Conservation (phyloP, 192 early-diverging fungal species). For the Entomortierella lignicola region DNA sequence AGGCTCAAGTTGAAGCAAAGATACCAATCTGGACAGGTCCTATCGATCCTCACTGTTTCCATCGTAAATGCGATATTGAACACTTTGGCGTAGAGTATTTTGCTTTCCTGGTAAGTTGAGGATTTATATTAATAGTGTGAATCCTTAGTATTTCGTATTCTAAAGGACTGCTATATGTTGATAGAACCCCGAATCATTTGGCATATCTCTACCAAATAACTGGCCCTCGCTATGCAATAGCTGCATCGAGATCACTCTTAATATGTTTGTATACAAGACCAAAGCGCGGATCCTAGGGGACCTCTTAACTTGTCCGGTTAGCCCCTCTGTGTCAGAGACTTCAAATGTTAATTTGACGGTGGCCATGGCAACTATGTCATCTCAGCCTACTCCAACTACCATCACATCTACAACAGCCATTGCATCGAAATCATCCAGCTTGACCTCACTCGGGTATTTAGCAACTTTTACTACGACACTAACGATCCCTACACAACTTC, state of each 20-base stretch:
- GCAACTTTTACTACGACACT: too few species aligned
- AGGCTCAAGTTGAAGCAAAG: not conserved
- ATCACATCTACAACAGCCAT: too few species aligned
- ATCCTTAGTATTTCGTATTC: conserved; percentile 16
- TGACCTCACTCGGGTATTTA: too few species aligned
- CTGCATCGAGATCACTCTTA: conserved; percentile 41
- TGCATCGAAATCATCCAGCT: too few species aligned
- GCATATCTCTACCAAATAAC: conserved; percentile 11
- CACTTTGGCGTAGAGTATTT: conserved; percentile 29
- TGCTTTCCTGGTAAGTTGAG: conserved; percentile 31
- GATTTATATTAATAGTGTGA: not conserved
- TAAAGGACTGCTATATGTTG: not conserved
- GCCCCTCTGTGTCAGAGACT: not conserved
- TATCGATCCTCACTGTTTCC: conserved; percentile 9
- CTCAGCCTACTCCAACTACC: too few species aligned
- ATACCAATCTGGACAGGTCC: conserved; percentile 33
- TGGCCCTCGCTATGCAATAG: conserved; percentile 48
- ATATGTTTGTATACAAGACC: conserved; percentile 43
- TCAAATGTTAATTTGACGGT: too few species aligned
- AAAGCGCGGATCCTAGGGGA: conserved; percentile 33
- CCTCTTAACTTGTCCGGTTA: conserved; percentile 2
- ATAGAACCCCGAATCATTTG: conserved; percentile 31
- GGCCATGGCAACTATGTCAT: too few species aligned
- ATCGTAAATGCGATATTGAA: conserved; percentile 9
- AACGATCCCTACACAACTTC: too few species aligned